These are phyloP conservation scores for Agastache rugosa DNA, from an alignment of 257 asterid genomes.

Conservation along the genomic window DNA sequence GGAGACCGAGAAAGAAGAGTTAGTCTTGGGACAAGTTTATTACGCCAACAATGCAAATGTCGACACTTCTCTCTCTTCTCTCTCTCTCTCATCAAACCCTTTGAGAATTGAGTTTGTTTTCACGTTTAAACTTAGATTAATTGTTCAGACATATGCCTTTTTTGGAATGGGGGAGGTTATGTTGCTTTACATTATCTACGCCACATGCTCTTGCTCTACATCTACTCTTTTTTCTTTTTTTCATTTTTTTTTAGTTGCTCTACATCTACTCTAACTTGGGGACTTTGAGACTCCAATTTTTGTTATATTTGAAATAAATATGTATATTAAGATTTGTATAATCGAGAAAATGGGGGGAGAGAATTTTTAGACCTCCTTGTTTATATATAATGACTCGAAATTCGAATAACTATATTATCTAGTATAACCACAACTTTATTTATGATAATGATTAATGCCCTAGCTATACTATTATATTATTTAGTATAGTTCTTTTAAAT, in stretches of 20 bases:
- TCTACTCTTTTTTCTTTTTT: too few relatives aligned
- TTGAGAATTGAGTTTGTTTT: conserved; percentile 20
- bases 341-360: neutral
- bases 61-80: conserved; percentile 36
- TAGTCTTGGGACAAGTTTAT: conserved; percentile 28
- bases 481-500: neutral
- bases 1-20: conserved; percentile 31
- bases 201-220: conserved; percentile 28
- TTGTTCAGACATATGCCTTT: conserved; percentile 33
- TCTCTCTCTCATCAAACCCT: conserved; percentile 20
- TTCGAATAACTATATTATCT: neutral
- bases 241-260: too few relatives aligned
- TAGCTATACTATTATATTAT: neutral
- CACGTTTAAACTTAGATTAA: neutral
- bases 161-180: conserved; percentile 38
- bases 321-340: neutral
- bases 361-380: neutral
- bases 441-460: neutral
- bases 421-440: neutral
- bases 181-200: conserved; percentile 35
- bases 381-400: too few relatives aligned
- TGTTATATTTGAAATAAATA: neutral
- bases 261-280: neutral
- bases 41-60: conserved; percentile 31
- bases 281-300: neutral